Conservation (phyloP, 2,329 filamentous ascomycete genomes). For the Exophiala phaeomuriformis region DNA sequence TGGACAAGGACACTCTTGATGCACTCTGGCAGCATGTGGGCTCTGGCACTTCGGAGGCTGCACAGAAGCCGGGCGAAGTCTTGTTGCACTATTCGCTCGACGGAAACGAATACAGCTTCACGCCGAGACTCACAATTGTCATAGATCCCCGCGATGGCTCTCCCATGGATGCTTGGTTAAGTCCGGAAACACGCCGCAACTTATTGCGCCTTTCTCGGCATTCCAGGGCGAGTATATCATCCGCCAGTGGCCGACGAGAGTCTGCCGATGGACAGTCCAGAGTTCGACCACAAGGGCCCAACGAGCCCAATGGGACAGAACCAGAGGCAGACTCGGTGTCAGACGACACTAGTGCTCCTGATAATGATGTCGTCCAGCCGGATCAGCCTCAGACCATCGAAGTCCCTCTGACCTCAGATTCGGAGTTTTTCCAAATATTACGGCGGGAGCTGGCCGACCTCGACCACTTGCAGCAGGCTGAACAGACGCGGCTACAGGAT, state of each 20-base stretch:
- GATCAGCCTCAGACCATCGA: slow-evolving; percentile 49
- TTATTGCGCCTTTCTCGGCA: slow-evolving; percentile 53
- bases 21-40: slow-evolving; percentile 52
- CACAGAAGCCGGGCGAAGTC: slow-evolving; percentile 27
- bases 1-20: slow-evolving; percentile 63
- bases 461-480: slow-evolving; percentile 58
- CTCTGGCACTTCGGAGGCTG: slow-evolving; percentile 30
- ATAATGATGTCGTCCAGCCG: slow-evolving; percentile 4
- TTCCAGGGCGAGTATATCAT: slow-evolving; percentile 1
- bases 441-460: slow-evolving; percentile 63
- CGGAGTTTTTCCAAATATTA: slow-evolving; percentile 71
- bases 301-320: neutral
- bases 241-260: neutral
- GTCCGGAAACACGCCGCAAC: slow-evolving; percentile 56
- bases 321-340: neutral
- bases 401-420: slow-evolving; percentile 68
- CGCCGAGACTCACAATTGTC: slow-evolving; percentile 62
- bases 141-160: slow-evolving; percentile 60
- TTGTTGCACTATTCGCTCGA: slow-evolving; percentile 52
- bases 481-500: slow-evolving; percentile 55
- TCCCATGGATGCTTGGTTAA: slow-evolving; percentile 61
- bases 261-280: neutral
- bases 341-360: neutral
- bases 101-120: slow-evolving; percentile 44
- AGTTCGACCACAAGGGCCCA: neutral